Base-by-base conservation (phyloP, 1,139 yeast species). In the Pichia sp. region DNA sequence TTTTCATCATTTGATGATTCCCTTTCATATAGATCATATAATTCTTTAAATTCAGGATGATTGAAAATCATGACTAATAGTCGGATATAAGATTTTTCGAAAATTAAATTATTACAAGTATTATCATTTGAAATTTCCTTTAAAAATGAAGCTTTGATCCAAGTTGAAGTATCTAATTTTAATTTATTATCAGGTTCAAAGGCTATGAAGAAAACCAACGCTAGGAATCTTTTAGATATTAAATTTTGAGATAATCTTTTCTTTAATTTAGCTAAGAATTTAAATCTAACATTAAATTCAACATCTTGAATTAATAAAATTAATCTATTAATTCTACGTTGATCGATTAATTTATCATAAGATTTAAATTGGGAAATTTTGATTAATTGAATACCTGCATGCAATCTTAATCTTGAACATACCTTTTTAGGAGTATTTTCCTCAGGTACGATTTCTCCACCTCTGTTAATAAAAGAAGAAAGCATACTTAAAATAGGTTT, bases 401-500 rank as follows among this genome's bases (percentile, higher is more conserved):
- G 74, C 11, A 87, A 70, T 57, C 96, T 75, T 44, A 90, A 68
- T 57, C 81, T 78, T 57, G 82, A 75, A 60, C 83, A 84, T 61
- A 73, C 82, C 31, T 69, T 67, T 39, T 68, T 71, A 9, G 96
- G 96, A 0, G 96, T 86, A 5, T 74, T 61, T 45, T 73, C 72
- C 29, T 74, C 74, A 30, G 77, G 73, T 3, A 84, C 79, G 30
- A 90, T 76, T 62, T 90, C 96, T n/a, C 96, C 96, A 47, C 87
- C 86, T 64, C 85, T 85, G 3, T 83, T 80, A 47, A 90, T 79
- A 36, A 87, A 71, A 2, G 91, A 80, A 43, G 79, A 73, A 44
- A 89, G 73, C 42, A 88, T 69, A 59, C 85, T 87, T 55, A 88
- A 68, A 0, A 87, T 81, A 10, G 91, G 89, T 51, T 75, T 79